Evolutionary conservation across 345 rosid genomes (phyloP).

Genomic region (Hibiscus mutabilis): DNA sequence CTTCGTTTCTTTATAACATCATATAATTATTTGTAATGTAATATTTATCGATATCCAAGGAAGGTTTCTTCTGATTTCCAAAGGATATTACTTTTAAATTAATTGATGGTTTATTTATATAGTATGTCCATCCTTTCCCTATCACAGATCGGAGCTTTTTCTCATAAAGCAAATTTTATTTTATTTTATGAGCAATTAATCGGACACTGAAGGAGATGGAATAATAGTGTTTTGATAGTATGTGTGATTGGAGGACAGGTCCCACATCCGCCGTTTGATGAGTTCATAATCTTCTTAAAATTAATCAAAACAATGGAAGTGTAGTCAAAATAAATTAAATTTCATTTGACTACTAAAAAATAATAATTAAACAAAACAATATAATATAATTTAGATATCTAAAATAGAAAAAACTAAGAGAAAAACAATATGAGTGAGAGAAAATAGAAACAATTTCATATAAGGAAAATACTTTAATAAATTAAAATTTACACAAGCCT

Average conservation of each 20-base stretch:
- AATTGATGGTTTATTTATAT: not conserved
- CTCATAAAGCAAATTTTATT: constrained; percentile 24
- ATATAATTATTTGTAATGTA: too few species aligned
- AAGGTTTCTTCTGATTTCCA: not conserved
- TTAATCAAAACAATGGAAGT: constrained; percentile 31
- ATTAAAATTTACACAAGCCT: too few species aligned
- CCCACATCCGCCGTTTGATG: constrained; percentile 62
- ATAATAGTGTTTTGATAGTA: not conserved
- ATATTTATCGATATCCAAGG: not conserved
- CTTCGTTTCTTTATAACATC: too few species aligned
- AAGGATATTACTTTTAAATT: not conserved
- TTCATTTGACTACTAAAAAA: not conserved
- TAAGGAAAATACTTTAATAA: too few species aligned
- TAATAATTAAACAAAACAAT: too few species aligned
- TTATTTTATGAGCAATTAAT: not conserved
- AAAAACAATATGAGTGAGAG: too few species aligned
- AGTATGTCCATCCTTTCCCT: constrained; percentile 17
- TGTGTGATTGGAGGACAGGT: constrained; percentile 28
- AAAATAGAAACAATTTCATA: too few species aligned
- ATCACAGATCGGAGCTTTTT: constrained; percentile 14
- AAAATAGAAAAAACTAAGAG: too few species aligned
- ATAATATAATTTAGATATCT: too few species aligned
- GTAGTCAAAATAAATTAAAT: not conserved
- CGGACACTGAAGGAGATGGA: constrained; percentile 2
- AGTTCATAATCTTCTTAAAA: constrained; percentile 14